Evolutionary conservation across 192 early-diverging fungal species (phyloP).

Genomic region (Coemansia sp.): DNA sequence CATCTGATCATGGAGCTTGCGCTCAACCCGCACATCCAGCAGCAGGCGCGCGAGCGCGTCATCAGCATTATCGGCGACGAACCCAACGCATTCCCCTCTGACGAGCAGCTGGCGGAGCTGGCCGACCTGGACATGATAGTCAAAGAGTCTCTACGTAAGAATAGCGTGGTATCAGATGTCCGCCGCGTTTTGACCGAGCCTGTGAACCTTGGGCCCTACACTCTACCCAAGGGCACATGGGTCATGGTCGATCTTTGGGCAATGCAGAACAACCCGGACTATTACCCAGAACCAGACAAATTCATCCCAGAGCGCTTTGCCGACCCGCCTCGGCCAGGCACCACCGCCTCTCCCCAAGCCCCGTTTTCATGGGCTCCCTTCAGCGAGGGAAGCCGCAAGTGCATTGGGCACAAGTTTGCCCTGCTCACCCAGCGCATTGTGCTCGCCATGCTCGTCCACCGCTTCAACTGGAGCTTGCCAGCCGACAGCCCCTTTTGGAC

Average conservation of each 20-base stretch:
- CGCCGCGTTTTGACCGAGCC: conserved; percentile 49
- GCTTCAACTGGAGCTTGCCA: conserved; percentile 46
- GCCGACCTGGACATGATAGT: conserved; percentile 52
- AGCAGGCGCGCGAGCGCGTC: conserved; percentile 41
- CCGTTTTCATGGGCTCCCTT: conserved; percentile 60
- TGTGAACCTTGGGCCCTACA: conserved; percentile 47
- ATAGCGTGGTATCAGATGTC: conserved; percentile 38
- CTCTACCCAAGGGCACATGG: conserved; percentile 55
- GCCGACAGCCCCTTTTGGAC: conserved; percentile 35
- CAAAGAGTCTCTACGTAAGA: conserved; percentile 54
- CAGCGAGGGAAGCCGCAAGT: conserved; percentile 56
- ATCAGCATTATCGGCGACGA: conserved; percentile 49
- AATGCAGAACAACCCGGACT: conserved; percentile 53
- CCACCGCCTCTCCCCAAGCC: not conserved
- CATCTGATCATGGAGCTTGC: conserved; percentile 54
- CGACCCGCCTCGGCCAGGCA: conserved; percentile 6
- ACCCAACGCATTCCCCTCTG: conserved; percentile 51
- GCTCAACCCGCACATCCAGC: conserved; percentile 46
- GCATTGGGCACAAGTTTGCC: conserved; percentile 61
- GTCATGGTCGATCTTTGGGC: conserved; percentile 58
- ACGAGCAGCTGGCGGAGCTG: conserved; percentile 54
- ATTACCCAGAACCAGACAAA: conserved; percentile 50
- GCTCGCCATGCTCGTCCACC: conserved; percentile 53
- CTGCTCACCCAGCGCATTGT: conserved; percentile 60
- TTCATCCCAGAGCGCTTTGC: conserved; percentile 59